Evolutionary conservation across 2,329 filamentous ascomycete genomes (phyloP), one percentile per base, ranked within the genome.

Genomic region (Rugonectria rugulosa): DNA sequence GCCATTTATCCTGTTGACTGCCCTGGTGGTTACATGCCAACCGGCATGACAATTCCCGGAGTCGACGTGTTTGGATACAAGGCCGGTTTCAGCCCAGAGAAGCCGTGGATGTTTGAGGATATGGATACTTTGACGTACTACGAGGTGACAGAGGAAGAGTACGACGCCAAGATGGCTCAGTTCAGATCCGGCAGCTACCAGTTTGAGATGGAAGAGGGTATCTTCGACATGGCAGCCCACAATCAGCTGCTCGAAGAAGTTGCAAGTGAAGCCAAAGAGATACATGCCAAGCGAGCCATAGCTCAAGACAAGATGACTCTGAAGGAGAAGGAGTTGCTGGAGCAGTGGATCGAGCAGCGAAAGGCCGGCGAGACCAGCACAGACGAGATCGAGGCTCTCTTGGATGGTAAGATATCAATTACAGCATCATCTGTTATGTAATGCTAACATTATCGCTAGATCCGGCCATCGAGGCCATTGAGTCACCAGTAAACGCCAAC

Each of bases 21-120:
- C 5, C 75, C 75, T 0, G 76, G 76, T 4, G 76, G 76, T 0
- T 78, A 77, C 62, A 70, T 70, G 69, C 65, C 75, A 26, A 65
- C 73, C 5, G 75, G 68, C 11, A 47, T 65, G 45, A 67, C 68
- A 1, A 54, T 75, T 8, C 66, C 68, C 6, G 67, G 68, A 6
- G 75, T 72, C 68, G 73, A 77, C 53, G 66, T 67, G 2, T 70
- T 69, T 15, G 72, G 71, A 1, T 61, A 60, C 4, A 67, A 70
- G 2, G 65, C 69, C 1, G 67, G 72, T 4, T 73, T 74, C 40
- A 60, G 64, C 1, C 24, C 42, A 3, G 52, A 56, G 1, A 63
- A 61, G 37, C 73, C 74, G 1, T 77, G 75, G 75, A 60, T 76
- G 32, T 75, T 70, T 41, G 62, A 72, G 17, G 66, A 69, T 6